Percentiles rank a stretch among this genome's conserved stretches.
phyloP scores from a whole-genome alignment of 805 yeast species.

The Sporopachydermia quercuum region DNA sequence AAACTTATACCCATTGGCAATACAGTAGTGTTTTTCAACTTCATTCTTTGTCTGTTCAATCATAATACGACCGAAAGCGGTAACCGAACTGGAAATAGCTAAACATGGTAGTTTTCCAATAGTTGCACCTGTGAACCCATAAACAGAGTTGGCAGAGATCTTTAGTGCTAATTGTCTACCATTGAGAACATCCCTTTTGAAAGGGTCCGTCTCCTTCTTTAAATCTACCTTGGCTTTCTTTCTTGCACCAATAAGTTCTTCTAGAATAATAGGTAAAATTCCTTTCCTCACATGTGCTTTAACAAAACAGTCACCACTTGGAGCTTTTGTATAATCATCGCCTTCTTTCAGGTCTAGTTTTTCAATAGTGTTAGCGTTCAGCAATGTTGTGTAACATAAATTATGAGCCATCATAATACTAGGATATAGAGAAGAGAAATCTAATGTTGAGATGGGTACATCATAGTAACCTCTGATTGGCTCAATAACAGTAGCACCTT shows the following conservation, averaged over 20 bases:
- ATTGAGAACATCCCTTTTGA: slow-evolving; percentile 81
- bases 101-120: slow-evolving; percentile 94
- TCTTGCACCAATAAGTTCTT: slow-evolving; percentile 82
- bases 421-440: slow-evolving; percentile 89
- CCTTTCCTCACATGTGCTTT: slow-evolving; percentile 61
- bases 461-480: slow-evolving; percentile 93
- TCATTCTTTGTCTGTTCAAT: slow-evolving; percentile 80
- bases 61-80: slow-evolving; percentile 95
- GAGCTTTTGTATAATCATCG: slow-evolving; percentile 73
- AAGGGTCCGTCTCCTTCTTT: slow-evolving; percentile 88
- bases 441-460: slow-evolving; percentile 93
- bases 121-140: slow-evolving; percentile 98
- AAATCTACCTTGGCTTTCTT: slow-evolving; percentile 84
- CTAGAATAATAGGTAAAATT: slow-evolving; percentile 78
- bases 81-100: slow-evolving; percentile 89
- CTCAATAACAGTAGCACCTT: slow-evolving; percentile 98
- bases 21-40: slow-evolving; percentile 67
- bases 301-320: slow-evolving; percentile 86
- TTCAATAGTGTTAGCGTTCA: slow-evolving; percentile 54
- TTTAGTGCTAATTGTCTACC: slow-evolving; percentile 96
- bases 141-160: slow-evolving; percentile 94
- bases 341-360: slow-evolving; percentile 47
- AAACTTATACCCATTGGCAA: slow-evolving; percentile 48
- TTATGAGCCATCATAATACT: slow-evolving; percentile 99
- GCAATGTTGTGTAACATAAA: slow-evolving; percentile 81